phyloP scores from a whole-genome alignment of 1,139 yeast genomes.

The Debaryomycetaceae sp. region DNA sequence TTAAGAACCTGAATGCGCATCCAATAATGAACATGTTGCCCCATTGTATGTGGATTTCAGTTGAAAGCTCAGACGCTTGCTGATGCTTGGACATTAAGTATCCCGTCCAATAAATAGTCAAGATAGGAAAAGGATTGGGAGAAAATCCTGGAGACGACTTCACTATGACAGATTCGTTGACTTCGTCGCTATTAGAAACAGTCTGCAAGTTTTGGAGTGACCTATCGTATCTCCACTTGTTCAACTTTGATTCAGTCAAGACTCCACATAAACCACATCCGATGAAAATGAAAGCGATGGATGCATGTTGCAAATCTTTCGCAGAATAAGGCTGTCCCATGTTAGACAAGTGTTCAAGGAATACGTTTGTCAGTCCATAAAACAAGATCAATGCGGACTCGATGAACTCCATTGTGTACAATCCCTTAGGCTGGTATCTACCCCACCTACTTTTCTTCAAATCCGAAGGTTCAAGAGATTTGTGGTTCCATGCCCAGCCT shows the following conservation, averaged over 20 bases:
- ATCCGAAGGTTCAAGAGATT: constrained; percentile 30
- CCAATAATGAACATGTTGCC: constrained; percentile 78
- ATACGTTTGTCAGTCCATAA: constrained; percentile 85
- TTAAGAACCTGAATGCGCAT: constrained; percentile 67
- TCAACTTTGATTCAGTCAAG: constrained; percentile 61
- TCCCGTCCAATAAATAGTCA: constrained; percentile 96
- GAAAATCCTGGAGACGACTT: constrained; percentile 70
- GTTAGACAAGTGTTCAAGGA: constrained; percentile 73
- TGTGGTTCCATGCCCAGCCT: constrained; percentile 93
- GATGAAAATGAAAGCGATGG: constrained; percentile 90
- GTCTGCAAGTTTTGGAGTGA: constrained; percentile 24
- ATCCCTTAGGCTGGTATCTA: constrained; percentile 49
- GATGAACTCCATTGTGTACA: constrained; percentile 78
- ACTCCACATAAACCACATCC: constrained; percentile 94
- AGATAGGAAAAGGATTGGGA: constrained; percentile 90
- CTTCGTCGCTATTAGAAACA: background rate
- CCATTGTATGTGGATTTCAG: constrained; percentile 87
- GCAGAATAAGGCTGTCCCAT: constrained; percentile 87
- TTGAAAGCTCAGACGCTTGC: constrained; percentile 75
- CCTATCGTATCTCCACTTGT: constrained; percentile 43
- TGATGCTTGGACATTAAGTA: constrained; percentile 92
- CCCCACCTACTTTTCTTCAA: constrained; percentile 14
- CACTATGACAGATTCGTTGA: constrained; percentile 9
- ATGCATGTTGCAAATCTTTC: constrained; percentile 90
- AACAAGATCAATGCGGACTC: constrained; percentile 78